Base-by-base conservation (phyloP, 2,329 filamentous ascomycete genomes). In the Botryotinia calthae region DNA sequence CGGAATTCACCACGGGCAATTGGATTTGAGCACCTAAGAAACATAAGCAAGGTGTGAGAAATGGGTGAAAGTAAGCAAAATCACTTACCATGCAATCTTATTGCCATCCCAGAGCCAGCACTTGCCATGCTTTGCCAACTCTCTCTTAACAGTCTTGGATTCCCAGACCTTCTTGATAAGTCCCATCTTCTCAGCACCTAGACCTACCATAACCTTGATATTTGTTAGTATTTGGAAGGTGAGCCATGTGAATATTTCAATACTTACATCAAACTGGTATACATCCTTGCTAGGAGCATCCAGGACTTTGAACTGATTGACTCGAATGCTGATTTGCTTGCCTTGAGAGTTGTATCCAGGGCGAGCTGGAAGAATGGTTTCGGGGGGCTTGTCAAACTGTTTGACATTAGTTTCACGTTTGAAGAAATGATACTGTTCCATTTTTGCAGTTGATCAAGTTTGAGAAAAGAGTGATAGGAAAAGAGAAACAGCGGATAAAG, bases 191-290 rank as follows among this genome's bases (percentile, higher is more conserved):
- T 91, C 87, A 0, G 82, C 84, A 14, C 89, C 89, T 1, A 86
- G 88, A 2, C 90, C 88, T 61, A 95, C 86, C 6, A 86, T 80
- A 40, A 97, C 84, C 92, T 94, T 68, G 44, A n/a, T 25, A 34
- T 42, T 34, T 22, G 67, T 76, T 62, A 77, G 54, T 66, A 25
- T 59, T 59, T 22, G 44, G 20, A 72, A 58, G 28, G 10, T 62
- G 64, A 74, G 62, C 40, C 20, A n/a, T 37, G 16, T 42, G 65
- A 28, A 62, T 20, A 14, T 18, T 42, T 37, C 14, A 46, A 56
- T 68, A 87, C 91, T 86, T 83, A 95, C 93, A 83, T 97, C 94
- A 77, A 95, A 98, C 80, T 98, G 95, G 75, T 90, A 90, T 34
- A 98, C 88, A 0, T 88, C 87, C 20, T 85, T 86, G 2, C 81